These are phyloP conservation scores for Aspergillus sp. DNA, from an alignment of 2,329 filamentous ascomycete species.

Conservation along the genomic window DNA sequence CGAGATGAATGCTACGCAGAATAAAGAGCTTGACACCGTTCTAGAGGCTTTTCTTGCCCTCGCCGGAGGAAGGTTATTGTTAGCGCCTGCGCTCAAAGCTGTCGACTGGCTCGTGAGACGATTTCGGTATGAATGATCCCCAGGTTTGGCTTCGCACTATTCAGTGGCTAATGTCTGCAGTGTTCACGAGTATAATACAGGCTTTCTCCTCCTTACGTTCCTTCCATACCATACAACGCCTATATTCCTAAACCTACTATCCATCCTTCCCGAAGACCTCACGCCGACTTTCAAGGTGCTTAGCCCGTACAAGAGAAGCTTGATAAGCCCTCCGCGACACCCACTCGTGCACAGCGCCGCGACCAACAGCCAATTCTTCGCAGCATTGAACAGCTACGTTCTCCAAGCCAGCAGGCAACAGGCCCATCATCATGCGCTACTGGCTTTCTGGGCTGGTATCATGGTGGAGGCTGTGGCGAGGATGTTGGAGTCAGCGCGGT, in stretches of 20 bases:
- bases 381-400: constrained; percentile 67
- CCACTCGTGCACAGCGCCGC: constrained; percentile 75
- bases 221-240: constrained; percentile 84
- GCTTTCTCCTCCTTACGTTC: constrained; percentile 69
- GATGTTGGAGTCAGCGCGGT: constrained; percentile 67
- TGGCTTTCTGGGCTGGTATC: constrained; percentile 86
- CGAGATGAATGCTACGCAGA: constrained; percentile 73
- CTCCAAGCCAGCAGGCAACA: constrained; percentile 61
- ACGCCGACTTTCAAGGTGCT: constrained; percentile 74
- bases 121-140: constrained; percentile 56
- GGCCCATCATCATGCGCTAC: constrained; percentile 64
- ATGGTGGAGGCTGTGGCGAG: constrained; percentile 76
- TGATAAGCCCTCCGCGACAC: constrained; percentile 67
- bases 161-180: constrained; percentile 41
- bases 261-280: constrained; percentile 67
- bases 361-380: constrained; percentile 66
- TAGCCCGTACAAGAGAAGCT: constrained; percentile 70
- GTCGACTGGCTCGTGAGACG: constrained; percentile 90
- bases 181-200: constrained; percentile 84
- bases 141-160: too few relatives aligned
- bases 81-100: constrained; percentile 82
- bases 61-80: constrained; percentile 62
- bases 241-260: constrained; percentile 75
- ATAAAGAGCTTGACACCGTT: constrained; percentile 66
- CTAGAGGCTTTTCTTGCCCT: constrained; percentile 77